phyloP scores from a whole-genome alignment of 345 rosid genomes.

The Corchorus olitorius region DNA sequence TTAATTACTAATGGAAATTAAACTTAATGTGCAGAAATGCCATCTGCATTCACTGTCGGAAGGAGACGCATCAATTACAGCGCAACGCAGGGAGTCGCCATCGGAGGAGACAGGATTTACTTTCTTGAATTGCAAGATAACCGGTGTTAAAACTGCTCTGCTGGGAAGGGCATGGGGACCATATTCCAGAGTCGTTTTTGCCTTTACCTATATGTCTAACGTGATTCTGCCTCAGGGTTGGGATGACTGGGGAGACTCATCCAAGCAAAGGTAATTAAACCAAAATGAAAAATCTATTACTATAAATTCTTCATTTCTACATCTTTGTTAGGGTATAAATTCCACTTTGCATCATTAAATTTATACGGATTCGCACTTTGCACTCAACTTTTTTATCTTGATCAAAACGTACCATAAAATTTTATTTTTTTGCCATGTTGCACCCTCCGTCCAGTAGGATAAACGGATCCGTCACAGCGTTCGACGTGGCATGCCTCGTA shows the following conservation, averaged over 20 bases:
- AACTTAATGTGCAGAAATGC: neutral
- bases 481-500: no score
- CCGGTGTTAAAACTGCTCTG: neutral
- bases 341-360: no score
- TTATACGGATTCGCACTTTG: no score
- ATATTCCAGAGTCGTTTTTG: constrained; percentile 19
- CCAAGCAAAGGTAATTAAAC: neutral
- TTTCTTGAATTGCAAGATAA: constrained; percentile 18
- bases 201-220: constrained; percentile 6
- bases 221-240: constrained; percentile 16
- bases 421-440: no score
- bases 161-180: constrained; percentile 21
- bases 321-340: no score
- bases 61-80: constrained; percentile 1
- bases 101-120: constrained; percentile 15
- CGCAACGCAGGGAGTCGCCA: constrained; percentile 6
- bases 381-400: no score
- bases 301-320: neutral
- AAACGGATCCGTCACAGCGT: no score
- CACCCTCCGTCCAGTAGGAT: no score
- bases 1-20: neutral
- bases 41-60: constrained; percentile 19
- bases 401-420: no score
- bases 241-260: constrained; percentile 21
- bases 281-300: neutral